Evolutionary conservation across 306 rosid genomes (phyloP).

Genomic region (Rubus idaeus): DNA sequence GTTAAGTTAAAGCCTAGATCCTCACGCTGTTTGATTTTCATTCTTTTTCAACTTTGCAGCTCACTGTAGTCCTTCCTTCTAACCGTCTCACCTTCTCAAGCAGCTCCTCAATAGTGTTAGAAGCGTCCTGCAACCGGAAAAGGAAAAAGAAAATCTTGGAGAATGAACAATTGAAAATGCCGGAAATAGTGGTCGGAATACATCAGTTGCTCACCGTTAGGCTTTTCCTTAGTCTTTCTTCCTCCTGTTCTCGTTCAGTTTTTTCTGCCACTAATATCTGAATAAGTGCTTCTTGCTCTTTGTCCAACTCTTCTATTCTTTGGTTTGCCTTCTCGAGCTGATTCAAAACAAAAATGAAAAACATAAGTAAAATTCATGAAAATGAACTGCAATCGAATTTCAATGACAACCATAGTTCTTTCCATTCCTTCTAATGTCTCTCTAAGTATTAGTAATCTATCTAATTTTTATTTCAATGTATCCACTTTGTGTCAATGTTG

Average conservation of each 20-base stretch:
- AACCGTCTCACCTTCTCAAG: conserved; percentile 26
- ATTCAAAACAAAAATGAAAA: background rate
- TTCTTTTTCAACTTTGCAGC: conserved; percentile 9
- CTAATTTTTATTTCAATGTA: background rate
- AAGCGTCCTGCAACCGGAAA: conserved; percentile 25
- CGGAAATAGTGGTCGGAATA: background rate
- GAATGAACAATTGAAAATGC: background rate
- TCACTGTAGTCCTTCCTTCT: conserved; percentile 14
- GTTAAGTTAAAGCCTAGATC: background rate
- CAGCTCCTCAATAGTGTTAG: conserved; percentile 22
- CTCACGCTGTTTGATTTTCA: background rate
- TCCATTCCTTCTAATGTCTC: background rate
- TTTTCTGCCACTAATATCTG: conserved; percentile 68
- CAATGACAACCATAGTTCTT: background rate
- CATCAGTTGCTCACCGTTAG: conserved; percentile 12
- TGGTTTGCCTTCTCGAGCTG: conserved; percentile 44
- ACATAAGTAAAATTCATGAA: background rate
- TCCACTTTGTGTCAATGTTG: too few species aligned
- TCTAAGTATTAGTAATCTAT: background rate
- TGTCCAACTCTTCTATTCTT: conserved; percentile 52
- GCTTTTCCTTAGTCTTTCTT: conserved; percentile 47
- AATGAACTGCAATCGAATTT: background rate
- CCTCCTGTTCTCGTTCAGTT: conserved; percentile 59
- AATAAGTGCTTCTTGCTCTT: conserved; percentile 61
- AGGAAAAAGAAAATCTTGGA: background rate